Conservation (phyloP, 1,284 basidiomycete genomes). For the Malassezia sp. region DNA sequence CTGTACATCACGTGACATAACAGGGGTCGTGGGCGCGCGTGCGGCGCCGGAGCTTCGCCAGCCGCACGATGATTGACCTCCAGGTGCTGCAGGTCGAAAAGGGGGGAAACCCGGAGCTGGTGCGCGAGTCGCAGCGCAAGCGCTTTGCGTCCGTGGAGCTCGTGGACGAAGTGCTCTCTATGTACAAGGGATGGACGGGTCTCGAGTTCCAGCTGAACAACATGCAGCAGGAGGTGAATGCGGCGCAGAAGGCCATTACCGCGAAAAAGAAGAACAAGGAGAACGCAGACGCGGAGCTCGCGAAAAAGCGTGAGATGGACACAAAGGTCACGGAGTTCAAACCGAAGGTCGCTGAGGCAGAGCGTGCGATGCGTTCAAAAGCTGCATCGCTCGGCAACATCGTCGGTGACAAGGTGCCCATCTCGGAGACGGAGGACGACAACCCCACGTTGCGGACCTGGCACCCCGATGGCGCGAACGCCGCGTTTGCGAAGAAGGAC, state of each 20-base stretch:
- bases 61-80: slow-evolving; percentile 29
- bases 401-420: slow-evolving; percentile 72
- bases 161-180: slow-evolving; percentile 81
- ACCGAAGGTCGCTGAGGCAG: slow-evolving; percentile 53
- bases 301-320: slow-evolving; percentile 65
- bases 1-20: slow-evolving; percentile 6
- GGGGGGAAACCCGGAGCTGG: slow-evolving; percentile 85
- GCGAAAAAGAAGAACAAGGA: slow-evolving; percentile 90
- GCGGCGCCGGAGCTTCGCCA: not conserved
- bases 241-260: slow-evolving; percentile 83
- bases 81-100: slow-evolving; percentile 44
- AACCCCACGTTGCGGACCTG: slow-evolving; percentile 70
- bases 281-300: slow-evolving; percentile 71
- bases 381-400: slow-evolving; percentile 81
- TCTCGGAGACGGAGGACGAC: slow-evolving; percentile 88
- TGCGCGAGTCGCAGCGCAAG: slow-evolving; percentile 83
- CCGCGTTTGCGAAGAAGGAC: slow-evolving; percentile 50
- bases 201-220: slow-evolving; percentile 75
- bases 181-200: slow-evolving; percentile 82
- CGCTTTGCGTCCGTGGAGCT: slow-evolving; percentile 76
- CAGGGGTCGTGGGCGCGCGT: too few relatives aligned
- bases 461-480: slow-evolving; percentile 71
- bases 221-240: slow-evolving; percentile 71
- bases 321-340: slow-evolving; percentile 65
- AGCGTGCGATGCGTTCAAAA: slow-evolving; percentile 65